Evolutionary conservation across 176 grass and related monocot species (phyloP).

Genomic region (Raddia guianensis): DNA sequence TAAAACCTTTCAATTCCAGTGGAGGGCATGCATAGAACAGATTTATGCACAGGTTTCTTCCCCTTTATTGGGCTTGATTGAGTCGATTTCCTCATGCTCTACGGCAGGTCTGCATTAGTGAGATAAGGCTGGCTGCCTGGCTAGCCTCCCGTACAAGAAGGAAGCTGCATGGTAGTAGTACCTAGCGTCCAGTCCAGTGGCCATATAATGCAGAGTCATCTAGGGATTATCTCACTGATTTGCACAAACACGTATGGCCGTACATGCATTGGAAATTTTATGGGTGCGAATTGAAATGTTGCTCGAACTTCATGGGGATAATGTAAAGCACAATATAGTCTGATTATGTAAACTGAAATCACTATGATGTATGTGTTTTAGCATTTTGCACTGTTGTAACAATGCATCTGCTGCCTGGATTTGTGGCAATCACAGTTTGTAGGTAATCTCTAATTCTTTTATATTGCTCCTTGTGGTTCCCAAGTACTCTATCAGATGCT

Average conservation of each 20-base stretch:
- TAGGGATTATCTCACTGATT: conserved; percentile 14
- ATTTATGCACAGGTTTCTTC: conserved; percentile 10
- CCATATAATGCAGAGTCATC: conserved; percentile 29
- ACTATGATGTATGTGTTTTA: too few species aligned
- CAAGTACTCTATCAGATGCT: too few species aligned
- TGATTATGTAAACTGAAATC: too few species aligned
- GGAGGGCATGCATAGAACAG: conserved; percentile 20
- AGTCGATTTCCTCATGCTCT: conserved; percentile 24
- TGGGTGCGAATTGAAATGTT: background rate
- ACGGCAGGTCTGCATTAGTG: conserved; percentile 39
- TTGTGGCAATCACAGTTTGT: too few species aligned
- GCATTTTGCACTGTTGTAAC: too few species aligned
- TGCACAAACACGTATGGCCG: conserved; percentile 41
- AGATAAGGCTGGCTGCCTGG: too few species aligned
- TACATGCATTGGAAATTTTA: background rate
- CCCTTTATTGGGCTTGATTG: conserved; percentile 31
- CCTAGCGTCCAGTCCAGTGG: conserved; percentile 7
- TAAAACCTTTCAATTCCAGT: background rate
- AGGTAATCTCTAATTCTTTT: too few species aligned
- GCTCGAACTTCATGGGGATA: too few species aligned
- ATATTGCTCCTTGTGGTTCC: too few species aligned
- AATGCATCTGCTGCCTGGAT: too few species aligned
- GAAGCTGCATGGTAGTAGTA: too few species aligned
- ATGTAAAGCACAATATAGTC: too few species aligned
- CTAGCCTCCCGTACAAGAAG: background rate